Conservation (phyloP, 2,329 filamentous ascomycete genomes). For the Fusarium bulbicola region DNA sequence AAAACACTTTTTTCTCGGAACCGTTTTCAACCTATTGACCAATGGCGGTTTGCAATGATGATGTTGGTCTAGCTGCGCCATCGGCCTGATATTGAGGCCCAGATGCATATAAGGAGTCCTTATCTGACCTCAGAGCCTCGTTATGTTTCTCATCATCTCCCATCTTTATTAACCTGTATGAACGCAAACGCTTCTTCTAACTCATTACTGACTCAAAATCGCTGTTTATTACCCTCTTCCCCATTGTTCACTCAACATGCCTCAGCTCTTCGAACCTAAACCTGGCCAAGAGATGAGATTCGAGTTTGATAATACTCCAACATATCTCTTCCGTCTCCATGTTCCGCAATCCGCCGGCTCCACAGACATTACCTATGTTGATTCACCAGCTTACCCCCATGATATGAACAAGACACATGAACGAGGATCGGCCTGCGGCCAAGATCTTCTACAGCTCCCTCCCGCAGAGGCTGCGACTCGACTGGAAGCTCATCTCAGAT, state of each 20-base stretch:
- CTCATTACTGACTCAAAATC: too few relatives aligned
- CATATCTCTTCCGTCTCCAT: background rate
- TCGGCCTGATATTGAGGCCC: background rate
- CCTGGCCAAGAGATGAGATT: rapidly evolving
- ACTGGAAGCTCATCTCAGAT: background rate
- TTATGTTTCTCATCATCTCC: too few relatives aligned
- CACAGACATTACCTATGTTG: too few relatives aligned
- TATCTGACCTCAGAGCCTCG: background rate
- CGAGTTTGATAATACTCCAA: background rate
- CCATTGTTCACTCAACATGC: too few relatives aligned
- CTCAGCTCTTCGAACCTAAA: background rate
- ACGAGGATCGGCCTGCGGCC: background rate
- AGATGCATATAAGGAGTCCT: background rate
- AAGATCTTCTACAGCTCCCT: background rate
- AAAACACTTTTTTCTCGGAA: too few relatives aligned
- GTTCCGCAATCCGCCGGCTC: too few relatives aligned
- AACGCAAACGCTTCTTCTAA: background rate
- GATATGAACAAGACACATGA: background rate
- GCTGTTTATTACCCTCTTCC: background rate
- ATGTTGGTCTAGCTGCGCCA: background rate
- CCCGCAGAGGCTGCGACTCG: background rate
- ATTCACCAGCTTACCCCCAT: background rate
- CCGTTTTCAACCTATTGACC: background rate
- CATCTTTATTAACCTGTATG: too few relatives aligned
- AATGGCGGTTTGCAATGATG: background rate